Conservation (phyloP, 805 yeast species). For the Ogataea zsoltii region DNA sequence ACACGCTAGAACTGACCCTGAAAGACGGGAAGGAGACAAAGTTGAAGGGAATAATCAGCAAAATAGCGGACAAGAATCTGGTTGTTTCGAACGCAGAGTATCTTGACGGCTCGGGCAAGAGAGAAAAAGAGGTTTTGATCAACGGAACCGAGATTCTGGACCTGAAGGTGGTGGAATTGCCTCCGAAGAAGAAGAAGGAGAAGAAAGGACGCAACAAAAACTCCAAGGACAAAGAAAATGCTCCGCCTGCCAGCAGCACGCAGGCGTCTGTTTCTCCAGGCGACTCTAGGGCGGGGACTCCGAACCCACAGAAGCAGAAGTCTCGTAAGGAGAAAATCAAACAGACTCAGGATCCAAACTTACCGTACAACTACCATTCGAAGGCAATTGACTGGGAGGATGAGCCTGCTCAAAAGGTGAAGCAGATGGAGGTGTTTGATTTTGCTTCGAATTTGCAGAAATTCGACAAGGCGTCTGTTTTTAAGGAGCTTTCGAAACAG, state of each 20-base stretch:
- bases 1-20: constrained; percentile 44
- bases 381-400: constrained; percentile 47
- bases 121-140: constrained; percentile 22
- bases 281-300: constrained; percentile 13
- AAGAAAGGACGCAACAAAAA: constrained; percentile 21
- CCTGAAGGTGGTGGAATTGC: constrained; percentile 57
- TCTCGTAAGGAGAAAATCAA: constrained; percentile 19
- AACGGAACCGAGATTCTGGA: constrained; percentile 48
- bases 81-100: constrained; percentile 35
- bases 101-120: constrained; percentile 28
- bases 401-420: constrained; percentile 49
- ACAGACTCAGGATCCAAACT: constrained; percentile 17
- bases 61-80: constrained; percentile 24
- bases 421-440: constrained; percentile 69
- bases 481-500: constrained; percentile 67
- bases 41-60: constrained; percentile 28
- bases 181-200: constrained; percentile 34
- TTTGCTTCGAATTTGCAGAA: constrained; percentile 77
- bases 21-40: constrained; percentile 36
- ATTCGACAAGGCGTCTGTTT: constrained; percentile 79
- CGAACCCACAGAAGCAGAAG: constrained; percentile 16
- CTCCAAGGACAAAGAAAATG: constrained; percentile 11
- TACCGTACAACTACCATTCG: constrained; percentile 22
- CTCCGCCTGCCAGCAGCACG: constrained; percentile 1
- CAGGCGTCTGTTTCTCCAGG: background rate